Conservation (phyloP, 148 eudicot species). For the Camellia granthamiana region DNA sequence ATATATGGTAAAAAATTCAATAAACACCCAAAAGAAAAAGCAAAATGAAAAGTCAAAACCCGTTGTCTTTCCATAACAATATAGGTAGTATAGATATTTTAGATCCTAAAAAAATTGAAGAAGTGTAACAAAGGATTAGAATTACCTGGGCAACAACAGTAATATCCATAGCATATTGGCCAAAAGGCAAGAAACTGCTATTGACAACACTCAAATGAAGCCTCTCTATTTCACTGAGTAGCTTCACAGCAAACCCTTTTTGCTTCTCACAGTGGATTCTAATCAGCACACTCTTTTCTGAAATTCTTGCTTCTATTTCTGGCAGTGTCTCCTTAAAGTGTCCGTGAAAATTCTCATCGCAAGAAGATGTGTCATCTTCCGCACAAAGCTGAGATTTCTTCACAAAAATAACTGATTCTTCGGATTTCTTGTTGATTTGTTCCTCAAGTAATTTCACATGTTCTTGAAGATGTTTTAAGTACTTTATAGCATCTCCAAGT, state of each 20-base stretch:
- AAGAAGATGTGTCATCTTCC: conserved; percentile 4
- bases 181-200: conserved; percentile 31
- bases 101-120: no score
- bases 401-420: conserved; percentile 43
- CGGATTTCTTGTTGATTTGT: conserved; percentile 23
- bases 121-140: no score
- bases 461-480: conserved; percentile 70
- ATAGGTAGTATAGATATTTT: no score
- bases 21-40: not conserved
- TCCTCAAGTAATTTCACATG: conserved; percentile 45
- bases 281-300: conserved; percentile 13
- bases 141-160: conserved; percentile 22
- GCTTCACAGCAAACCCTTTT: conserved; percentile 21
- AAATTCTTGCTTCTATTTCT: conserved; percentile 19
- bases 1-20: no score
- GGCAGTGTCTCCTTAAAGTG: conserved; percentile 1
- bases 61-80: no score
- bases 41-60: no score
- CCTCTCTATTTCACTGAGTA: conserved; percentile 32
- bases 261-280: conserved; percentile 25
- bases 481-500: conserved; percentile 63
- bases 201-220: conserved; percentile 29
- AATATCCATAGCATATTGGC: conserved; percentile 15
- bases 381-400: conserved; percentile 28
- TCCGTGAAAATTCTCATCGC: conserved; percentile 8